Percentiles rank a stretch among this genome's conserved stretches.
These are phyloP conservation scores for Fraxinus latifolia DNA, from an alignment of 305 asterid genomes.

Conservation along the genomic window DNA sequence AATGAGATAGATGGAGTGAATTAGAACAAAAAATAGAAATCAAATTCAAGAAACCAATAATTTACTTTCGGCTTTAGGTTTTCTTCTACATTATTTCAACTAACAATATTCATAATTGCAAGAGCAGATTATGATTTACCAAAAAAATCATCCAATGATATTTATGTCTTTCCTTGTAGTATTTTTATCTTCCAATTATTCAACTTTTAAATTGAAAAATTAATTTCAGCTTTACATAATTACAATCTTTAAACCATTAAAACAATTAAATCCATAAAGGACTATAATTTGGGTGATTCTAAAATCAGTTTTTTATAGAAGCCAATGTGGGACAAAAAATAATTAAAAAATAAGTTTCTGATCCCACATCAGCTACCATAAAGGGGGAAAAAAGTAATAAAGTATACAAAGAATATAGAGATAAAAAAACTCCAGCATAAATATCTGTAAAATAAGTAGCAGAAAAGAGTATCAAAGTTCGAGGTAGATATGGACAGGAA, in stretches of 20 bases:
- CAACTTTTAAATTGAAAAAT: neutral
- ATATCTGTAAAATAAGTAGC: constrained; percentile 1
- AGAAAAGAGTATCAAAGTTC: neutral
- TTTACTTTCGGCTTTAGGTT: neutral
- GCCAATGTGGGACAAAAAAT: neutral
- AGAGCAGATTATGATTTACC: neutral
- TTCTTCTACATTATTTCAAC: neutral
- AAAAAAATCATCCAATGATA: neutral
- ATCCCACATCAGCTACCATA: neutral
- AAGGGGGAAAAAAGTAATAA: neutral
- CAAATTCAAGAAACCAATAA: neutral
- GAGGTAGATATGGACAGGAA: neutral
- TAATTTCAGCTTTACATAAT: neutral
- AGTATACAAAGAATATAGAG: neutral
- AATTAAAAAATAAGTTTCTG: neutral
- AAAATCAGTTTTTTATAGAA: neutral
- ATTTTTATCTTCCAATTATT: neutral
- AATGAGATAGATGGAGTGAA: neutral
- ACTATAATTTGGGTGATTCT: neutral
- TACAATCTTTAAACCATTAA: neutral
- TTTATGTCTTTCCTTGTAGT: neutral
- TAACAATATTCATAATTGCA: neutral
- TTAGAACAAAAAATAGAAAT: neutral
- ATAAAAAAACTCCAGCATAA: neutral
- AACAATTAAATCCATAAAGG: neutral